Evolutionary conservation across 2,329 filamentous ascomycete species (phyloP).

Genomic region (Talaromyces sp.): DNA sequence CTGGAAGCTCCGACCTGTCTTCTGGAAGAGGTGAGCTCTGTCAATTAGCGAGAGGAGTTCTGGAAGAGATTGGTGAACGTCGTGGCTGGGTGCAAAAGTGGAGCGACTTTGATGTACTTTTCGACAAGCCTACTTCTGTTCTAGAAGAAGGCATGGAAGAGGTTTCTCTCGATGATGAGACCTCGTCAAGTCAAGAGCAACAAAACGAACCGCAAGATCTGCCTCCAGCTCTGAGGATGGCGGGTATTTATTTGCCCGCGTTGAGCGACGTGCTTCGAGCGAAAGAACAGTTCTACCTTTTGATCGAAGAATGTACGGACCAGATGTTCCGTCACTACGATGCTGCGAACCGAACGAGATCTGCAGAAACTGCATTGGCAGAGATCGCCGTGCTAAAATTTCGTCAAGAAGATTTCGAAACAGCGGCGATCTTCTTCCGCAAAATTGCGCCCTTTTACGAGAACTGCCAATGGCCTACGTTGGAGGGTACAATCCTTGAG

Average conservation of each 20-base stretch:
- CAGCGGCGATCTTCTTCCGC: slow-evolving; percentile 73
- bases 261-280: slow-evolving; percentile 59
- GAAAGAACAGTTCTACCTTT: slow-evolving; percentile 58
- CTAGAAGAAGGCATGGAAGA: slow-evolving; percentile 27
- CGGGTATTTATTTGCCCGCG: slow-evolving; percentile 52
- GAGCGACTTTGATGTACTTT: slow-evolving; percentile 50
- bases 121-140: slow-evolving; percentile 23
- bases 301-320: slow-evolving; percentile 75
- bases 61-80: slow-evolving; percentile 68
- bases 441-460: slow-evolving; percentile 74
- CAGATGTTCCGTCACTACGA: slow-evolving; percentile 77
- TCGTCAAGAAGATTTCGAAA: slow-evolving; percentile 65
- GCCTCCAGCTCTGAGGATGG: slow-evolving; percentile 10
- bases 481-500: slow-evolving; percentile 78
- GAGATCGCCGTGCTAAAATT: slow-evolving; percentile 85
- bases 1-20: slow-evolving; percentile 74
- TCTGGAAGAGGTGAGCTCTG: slow-evolving; percentile 78
- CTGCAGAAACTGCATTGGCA: slow-evolving; percentile 70
- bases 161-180: slow-evolving; percentile 28
- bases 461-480: slow-evolving; percentile 67
- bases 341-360: slow-evolving; percentile 71
- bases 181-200: neutral
- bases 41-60: slow-evolving; percentile 69
- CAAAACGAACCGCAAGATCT: neutral
- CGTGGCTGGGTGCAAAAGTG: slow-evolving; percentile 74